Percentiles rank a stretch among this genome's conserved stretches.
phyloP scores from a whole-genome alignment of 768 basidiomycete genomes.

The Phylloporus sp. region DNA sequence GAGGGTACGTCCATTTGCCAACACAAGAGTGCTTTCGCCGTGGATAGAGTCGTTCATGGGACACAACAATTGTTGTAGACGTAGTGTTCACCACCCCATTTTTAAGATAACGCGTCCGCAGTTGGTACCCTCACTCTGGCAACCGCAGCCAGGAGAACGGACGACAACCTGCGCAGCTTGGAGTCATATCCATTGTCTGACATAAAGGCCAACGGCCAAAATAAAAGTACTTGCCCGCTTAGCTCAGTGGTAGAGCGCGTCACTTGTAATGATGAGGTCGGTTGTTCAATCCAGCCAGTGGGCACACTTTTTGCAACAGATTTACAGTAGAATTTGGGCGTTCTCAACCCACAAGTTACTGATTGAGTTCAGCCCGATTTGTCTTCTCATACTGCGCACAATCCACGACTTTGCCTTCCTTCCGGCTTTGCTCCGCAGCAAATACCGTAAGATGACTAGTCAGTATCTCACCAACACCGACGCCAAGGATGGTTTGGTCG shows the following conservation, averaged over 20 bases:
- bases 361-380: constrained; percentile 35
- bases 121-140: not conserved
- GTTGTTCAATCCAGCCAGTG: constrained; percentile 45
- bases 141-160: constrained; percentile 1
- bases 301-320: constrained; percentile 25
- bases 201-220: not conserved
- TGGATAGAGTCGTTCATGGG: constrained; percentile 6
- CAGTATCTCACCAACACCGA: constrained; percentile 63
- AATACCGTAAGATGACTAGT: constrained; percentile 82
- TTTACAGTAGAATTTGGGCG: no score
- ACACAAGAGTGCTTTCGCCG: constrained; percentile 19
- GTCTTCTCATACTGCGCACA: constrained; percentile 60
- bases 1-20: constrained; percentile 42
- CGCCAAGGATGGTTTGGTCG: constrained; percentile 62
- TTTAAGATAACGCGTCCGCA: not conserved
- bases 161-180: not conserved
- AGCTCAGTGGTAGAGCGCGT: constrained; percentile 47
- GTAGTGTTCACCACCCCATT: not conserved
- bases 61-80: not conserved
- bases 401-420: constrained; percentile 65
- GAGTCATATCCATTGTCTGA: not conserved
- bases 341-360: not conserved
- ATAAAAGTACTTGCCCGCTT: constrained; percentile 26
- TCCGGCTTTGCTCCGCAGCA: constrained; percentile 78
- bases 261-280: constrained; percentile 45